These are phyloP conservation scores for Acacia acuminata DNA, from an alignment of 306 rosid genomes.

Conservation along the genomic window DNA sequence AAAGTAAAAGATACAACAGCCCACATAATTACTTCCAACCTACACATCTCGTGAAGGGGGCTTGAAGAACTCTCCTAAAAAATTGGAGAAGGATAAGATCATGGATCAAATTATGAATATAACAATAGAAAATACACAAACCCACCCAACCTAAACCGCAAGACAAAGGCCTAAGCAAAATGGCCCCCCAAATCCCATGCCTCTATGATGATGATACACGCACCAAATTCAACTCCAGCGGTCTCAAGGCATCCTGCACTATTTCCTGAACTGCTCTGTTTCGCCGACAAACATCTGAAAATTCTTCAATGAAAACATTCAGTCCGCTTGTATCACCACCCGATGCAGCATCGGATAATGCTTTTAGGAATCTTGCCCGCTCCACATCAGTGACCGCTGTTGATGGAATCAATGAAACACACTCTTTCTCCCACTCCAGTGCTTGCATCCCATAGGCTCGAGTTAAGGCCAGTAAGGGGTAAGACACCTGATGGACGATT, in stretches of 20 bases:
- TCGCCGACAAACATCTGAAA: conserved; percentile 92
- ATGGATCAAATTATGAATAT: conserved; percentile 43
- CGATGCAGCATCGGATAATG: conserved; percentile 82
- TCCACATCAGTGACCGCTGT: conserved; percentile 88
- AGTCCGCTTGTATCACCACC: conserved; percentile 65
- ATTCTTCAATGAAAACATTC: conserved; percentile 70
- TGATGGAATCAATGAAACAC: conserved; percentile 73
- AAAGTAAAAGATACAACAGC: conserved; percentile 47
- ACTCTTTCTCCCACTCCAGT: conserved; percentile 83
- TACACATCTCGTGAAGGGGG: conserved; percentile 46
- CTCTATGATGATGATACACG: conserved; percentile 76
- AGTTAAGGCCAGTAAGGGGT: conserved; percentile 71
- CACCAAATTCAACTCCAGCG: conserved; percentile 69
- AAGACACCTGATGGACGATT: conserved; percentile 64
- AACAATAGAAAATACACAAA: conserved; percentile 49
- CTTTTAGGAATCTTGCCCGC: conserved; percentile 77
- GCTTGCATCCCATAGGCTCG: conserved; percentile 74
- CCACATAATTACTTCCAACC: conserved; percentile 55
- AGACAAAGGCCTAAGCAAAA: conserved; percentile 70
- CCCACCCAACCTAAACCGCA: conserved; percentile 51
- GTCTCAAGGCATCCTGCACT: conserved; percentile 97
- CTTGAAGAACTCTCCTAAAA: conserved; percentile 82
- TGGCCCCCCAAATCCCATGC: conserved; percentile 55
- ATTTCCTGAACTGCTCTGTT: conserved; percentile 95
- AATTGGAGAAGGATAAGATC: conserved; percentile 78